phyloP scores from a whole-genome alignment of 1,139 yeast species.

The Zygoascus hellenicus region DNA sequence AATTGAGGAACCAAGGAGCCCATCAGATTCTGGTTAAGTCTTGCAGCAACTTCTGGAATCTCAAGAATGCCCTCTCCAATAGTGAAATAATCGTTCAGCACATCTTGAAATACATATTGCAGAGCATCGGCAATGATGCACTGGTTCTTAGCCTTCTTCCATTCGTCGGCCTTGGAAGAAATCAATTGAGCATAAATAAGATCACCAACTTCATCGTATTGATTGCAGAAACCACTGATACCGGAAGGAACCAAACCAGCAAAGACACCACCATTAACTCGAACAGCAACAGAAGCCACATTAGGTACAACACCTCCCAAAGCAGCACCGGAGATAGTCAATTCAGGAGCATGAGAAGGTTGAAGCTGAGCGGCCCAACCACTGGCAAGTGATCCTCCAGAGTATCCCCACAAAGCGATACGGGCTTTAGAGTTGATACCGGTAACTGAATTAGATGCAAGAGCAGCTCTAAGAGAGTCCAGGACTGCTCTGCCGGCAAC shows the following conservation, averaged over 20 bases:
- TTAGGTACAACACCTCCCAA: slow-evolving; percentile 26
- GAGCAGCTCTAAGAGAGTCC: slow-evolving; percentile 26
- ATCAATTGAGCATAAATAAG: slow-evolving; percentile 11
- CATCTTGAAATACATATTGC: slow-evolving; percentile 17
- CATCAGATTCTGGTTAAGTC: slow-evolving; percentile 19
- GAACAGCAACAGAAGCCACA: slow-evolving; percentile 15
- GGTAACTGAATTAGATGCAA: slow-evolving; percentile 17
- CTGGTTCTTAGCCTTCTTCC: slow-evolving; percentile 16
- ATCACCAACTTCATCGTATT: slow-evolving; percentile 24
- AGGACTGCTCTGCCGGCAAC: slow-evolving; percentile 25
- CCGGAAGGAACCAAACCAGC: slow-evolving; percentile 29
- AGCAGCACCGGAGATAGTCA: slow-evolving; percentile 25
- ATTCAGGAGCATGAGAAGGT: slow-evolving; percentile 27
- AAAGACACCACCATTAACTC: slow-evolving; percentile 17
- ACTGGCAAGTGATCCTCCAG: slow-evolving; percentile 30
- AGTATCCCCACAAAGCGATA: slow-evolving; percentile 26
- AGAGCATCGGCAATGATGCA: slow-evolving; percentile 19
- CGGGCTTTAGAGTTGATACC: slow-evolving; percentile 16
- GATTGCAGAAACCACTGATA: slow-evolving; percentile 26
- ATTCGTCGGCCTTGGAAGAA: slow-evolving; percentile 13
- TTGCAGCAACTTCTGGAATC: slow-evolving; percentile 12
- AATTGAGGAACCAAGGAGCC: slow-evolving; percentile 21
- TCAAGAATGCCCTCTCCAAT: slow-evolving; percentile 17
- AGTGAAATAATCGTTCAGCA: slow-evolving; percentile 17
- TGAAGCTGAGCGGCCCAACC: slow-evolving; percentile 29